Base-by-base conservation (phyloP, 345 rosid species). In the Schrenkiella parvula region DNA sequence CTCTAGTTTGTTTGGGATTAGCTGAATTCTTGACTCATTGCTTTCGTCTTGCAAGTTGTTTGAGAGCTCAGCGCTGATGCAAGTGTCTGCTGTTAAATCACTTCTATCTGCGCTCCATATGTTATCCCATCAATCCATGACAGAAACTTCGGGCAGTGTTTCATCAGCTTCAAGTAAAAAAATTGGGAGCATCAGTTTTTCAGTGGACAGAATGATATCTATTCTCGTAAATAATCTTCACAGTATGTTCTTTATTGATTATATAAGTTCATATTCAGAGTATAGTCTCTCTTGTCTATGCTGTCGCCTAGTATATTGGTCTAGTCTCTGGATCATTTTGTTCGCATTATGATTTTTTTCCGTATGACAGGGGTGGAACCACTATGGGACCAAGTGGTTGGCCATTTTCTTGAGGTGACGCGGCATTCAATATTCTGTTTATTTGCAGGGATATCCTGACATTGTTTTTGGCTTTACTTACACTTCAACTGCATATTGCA, bases 61-160 rank as follows among this genome's bases (percentile, higher is more conserved):
- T 76, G 99, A 91, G 85, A 95, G 99, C 89, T 95, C 99, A 8
- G 96, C 95, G 48, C 74, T 91, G 86, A 95, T 95, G 99, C 89
- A 89, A 75, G 76, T 88, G 78, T 86, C 95, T 75, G 97, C 99
- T 22, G 97, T 95, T 77, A 89, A 89, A 80, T 88, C 99, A 67
- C 99, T 95, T 81, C 91, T 95, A 61, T 84, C 87, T 83, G 96
- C 97, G 56, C 89, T 95, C 41, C 81, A 75, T 62, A 90, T 88
- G 81, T 68, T 95, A 73, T 91, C 96, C 41, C 85, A 86, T 81
- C 96, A 95, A 77, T 91, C 88, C 71, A 88, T 95, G 88, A 70
- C 81, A 76, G 95, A 82, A 57, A 83, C 85, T 68, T 80, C 91
- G 56, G 84, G 83, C 46, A 81, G 87, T 72, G 83, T 82, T 72